These are phyloP conservation scores for Rutidosis leptorrhynchoides DNA, from an alignment of 129 eudicot genomes.

Conservation along the genomic window DNA sequence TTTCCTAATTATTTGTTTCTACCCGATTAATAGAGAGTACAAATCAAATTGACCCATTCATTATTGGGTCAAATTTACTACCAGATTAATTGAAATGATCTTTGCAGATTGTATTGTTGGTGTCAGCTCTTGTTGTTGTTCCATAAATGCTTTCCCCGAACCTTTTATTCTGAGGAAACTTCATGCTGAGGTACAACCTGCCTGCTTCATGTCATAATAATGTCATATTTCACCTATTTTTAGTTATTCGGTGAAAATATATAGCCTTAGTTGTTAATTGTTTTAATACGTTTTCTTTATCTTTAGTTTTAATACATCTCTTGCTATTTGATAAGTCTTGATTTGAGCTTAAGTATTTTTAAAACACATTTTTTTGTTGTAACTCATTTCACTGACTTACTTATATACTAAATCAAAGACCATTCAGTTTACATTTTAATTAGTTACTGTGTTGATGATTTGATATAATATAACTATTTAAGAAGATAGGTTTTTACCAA, in stretches of 20 bases:
- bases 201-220: not conserved
- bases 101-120: constrained; percentile 82
- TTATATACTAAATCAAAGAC: no score
- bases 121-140: constrained; percentile 88
- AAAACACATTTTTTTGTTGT: no score
- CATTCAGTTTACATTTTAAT: no score
- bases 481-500: no score
- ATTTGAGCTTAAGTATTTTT: no score
- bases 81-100: not conserved
- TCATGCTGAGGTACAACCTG: constrained; percentile 65
- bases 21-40: not conserved
- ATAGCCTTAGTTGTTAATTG: constrained; percentile 17
- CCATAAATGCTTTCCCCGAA: constrained; percentile 99
- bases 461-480: no score
- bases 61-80: not conserved
- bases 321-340: no score
- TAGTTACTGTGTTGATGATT: no score
- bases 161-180: constrained; percentile 87
- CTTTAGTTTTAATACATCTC: no score
- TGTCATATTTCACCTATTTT: not conserved
- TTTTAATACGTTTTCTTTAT: no score
- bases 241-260: not conserved
- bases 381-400: no score
- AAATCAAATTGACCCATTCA: not conserved
- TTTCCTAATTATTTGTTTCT: not conserved